These are phyloP conservation scores for Prunus salicina DNA, from an alignment of 306 rosid genomes.

Conservation along the genomic window DNA sequence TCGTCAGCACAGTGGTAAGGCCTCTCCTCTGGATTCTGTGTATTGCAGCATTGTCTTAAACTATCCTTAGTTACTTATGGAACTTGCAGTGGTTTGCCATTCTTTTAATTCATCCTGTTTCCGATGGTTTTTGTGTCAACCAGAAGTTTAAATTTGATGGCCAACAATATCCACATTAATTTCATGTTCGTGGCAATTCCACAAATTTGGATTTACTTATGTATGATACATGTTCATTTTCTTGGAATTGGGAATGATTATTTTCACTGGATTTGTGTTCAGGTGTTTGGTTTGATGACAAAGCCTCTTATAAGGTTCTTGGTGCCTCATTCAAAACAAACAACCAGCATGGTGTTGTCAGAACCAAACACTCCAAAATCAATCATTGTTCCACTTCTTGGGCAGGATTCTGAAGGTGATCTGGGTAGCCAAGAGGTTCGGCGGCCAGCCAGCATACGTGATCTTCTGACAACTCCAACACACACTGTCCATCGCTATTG, in stretches of 20 bases:
- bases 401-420: slow-evolving; percentile 63
- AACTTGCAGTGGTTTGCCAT: neutral
- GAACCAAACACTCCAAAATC: slow-evolving; percentile 64
- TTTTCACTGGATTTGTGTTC: slow-evolving; percentile 18
- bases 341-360: slow-evolving; percentile 48
- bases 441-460: slow-evolving; percentile 66
- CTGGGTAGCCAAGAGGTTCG: slow-evolving; percentile 23
- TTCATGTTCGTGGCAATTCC: neutral
- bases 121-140: neutral
- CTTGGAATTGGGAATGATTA: slow-evolving; percentile 19
- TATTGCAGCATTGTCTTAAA: neutral
- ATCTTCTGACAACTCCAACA: slow-evolving; percentile 66
- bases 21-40: neutral
- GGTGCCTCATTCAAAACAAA: slow-evolving; percentile 52
- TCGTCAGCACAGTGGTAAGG: slow-evolving; percentile 90
- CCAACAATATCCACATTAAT: neutral
- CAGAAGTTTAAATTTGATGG: neutral
- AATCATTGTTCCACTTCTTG: slow-evolving; percentile 58
- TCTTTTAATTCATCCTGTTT: neutral
- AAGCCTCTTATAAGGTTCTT: slow-evolving; percentile 81
- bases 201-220: neutral
- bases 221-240: neutral
- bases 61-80: neutral
- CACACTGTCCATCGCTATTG: slow-evolving; percentile 81
- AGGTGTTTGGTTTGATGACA: slow-evolving; percentile 94